phyloP scores from a whole-genome alignment of 257 asterid genomes.

The Misopates orontium region DNA sequence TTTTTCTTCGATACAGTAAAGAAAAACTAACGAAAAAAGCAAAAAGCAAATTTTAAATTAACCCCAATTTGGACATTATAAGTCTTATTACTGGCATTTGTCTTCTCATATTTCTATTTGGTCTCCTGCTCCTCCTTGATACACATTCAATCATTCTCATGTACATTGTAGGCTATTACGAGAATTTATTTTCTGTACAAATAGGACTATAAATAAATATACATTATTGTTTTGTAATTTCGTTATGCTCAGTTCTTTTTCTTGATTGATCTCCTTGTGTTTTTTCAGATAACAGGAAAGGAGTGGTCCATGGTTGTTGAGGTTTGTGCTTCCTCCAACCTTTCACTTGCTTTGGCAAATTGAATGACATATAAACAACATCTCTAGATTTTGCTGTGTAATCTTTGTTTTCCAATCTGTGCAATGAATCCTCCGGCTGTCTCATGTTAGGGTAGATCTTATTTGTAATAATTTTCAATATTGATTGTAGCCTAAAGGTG shows the following conservation, averaged over 20 bases:
- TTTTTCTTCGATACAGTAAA: neutral
- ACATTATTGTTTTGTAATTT: constrained; percentile 6
- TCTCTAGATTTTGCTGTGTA: constrained; percentile 13
- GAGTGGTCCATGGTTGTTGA: constrained; percentile 71
- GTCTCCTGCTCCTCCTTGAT: constrained; percentile 1
- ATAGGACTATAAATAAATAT: neutral
- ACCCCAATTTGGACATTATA: neutral
- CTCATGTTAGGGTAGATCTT: constrained; percentile 5
- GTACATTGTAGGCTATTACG: neutral
- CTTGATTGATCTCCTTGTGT: constrained; percentile 20
- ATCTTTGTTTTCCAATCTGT: constrained; percentile 10
- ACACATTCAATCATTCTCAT: constrained; percentile 5
- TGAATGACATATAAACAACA: neutral
- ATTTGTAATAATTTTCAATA: neutral
- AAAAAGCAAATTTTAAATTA: neutral
- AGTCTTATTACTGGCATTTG: neutral
- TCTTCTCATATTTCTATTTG: constrained; percentile 15
- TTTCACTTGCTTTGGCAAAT: constrained; percentile 10
- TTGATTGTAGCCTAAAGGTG: constrained; percentile 27
- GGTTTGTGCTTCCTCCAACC: constrained; percentile 54
- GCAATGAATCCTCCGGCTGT: constrained; percentile 12
- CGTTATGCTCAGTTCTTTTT: neutral
- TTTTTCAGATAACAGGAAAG: constrained; percentile 66
- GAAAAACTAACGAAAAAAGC: neutral
- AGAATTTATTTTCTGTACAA: neutral